Conservation (phyloP, 1,284 basidiomycete species). For the Trichosporon sp. region DNA sequence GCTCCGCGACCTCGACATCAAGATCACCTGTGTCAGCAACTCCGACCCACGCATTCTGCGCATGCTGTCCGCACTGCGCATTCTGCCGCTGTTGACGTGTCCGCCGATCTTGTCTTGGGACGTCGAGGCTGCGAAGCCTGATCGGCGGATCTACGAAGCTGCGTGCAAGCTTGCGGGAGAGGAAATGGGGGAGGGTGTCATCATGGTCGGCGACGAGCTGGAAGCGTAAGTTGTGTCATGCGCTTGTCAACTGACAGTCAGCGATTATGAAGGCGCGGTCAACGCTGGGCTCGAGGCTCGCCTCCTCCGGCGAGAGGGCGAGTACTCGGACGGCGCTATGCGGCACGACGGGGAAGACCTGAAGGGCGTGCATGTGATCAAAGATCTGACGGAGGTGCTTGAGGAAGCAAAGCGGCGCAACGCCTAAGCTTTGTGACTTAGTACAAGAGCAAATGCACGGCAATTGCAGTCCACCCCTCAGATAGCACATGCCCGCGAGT, state of each 20-base stretch:
- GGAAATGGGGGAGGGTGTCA: conserved; percentile 29
- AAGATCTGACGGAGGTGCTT: conserved; percentile 29
- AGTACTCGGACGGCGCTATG: conserved; percentile 45
- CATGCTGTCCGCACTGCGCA: conserved; percentile 34
- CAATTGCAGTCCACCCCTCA: too few relatives aligned
- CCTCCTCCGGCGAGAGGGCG: conserved; percentile 38
- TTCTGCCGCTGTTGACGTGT: conserved; percentile 32
- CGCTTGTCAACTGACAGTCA: conserved; percentile 8
- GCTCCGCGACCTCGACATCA: conserved; percentile 33
- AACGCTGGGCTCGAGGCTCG: conserved; percentile 38
- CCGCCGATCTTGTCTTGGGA: conserved; percentile 43
- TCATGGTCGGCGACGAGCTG: conserved; percentile 49
- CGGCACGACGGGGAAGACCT: conserved; percentile 32
- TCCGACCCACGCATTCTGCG: conserved; percentile 42
- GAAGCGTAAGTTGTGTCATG: conserved; percentile 37
- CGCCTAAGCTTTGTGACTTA: too few relatives aligned
- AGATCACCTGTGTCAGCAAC: conserved; percentile 44
- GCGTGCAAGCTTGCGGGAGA: conserved; percentile 32
- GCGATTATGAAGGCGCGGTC: conserved; percentile 41
- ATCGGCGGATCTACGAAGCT: conserved; percentile 30
- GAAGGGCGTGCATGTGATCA: conserved; percentile 27
- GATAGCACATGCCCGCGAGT: too few relatives aligned
- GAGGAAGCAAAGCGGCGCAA: conserved; percentile 18
- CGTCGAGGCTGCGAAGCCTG: conserved; percentile 42
- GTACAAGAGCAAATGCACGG: too few relatives aligned